phyloP scores from a whole-genome alignment of 2,329 filamentous ascomycete genomes.

The Sclerotinia minor region DNA sequence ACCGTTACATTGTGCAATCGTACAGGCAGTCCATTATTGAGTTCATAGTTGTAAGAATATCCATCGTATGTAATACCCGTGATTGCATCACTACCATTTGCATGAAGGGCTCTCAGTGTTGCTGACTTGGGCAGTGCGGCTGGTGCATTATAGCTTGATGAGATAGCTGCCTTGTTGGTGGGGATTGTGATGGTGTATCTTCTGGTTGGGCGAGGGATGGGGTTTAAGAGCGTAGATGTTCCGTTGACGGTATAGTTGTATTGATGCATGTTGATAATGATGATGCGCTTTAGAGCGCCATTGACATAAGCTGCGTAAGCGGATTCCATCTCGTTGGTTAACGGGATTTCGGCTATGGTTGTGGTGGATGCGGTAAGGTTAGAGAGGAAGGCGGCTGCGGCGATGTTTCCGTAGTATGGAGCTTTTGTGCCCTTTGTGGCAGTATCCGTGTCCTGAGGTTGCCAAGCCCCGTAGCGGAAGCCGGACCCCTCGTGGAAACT shows the following conservation, averaged over 20 bases:
- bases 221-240: conserved; percentile 37
- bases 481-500: conserved; percentile 63
- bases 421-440: conserved; percentile 58
- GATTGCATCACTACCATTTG: conserved; percentile 64
- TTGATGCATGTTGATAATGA: conserved; percentile 58
- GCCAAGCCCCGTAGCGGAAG: conserved; percentile 62
- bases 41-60: conserved; percentile 60
- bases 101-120: conserved; percentile 52
- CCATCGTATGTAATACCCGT: conserved; percentile 63
- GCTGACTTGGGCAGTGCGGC: conserved; percentile 30
- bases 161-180: conserved; percentile 12
- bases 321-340: conserved; percentile 45
- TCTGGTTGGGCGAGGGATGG: conserved; percentile 40
- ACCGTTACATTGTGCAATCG: conserved; percentile 55
- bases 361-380: conserved; percentile 44
- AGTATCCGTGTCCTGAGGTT: conserved; percentile 54
- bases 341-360: conserved; percentile 51
- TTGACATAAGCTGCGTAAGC: conserved; percentile 58
- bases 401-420: conserved; percentile 64
- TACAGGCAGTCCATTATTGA: conserved; percentile 55
- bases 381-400: conserved; percentile 57
- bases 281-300: conserved; percentile 48
- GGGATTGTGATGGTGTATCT: conserved; percentile 48
- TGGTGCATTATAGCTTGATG: conserved; percentile 16
- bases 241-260: conserved; percentile 60